Evolutionary conservation across 768 basidiomycete species (phyloP).

Genomic region (Daedalea quercina): DNA sequence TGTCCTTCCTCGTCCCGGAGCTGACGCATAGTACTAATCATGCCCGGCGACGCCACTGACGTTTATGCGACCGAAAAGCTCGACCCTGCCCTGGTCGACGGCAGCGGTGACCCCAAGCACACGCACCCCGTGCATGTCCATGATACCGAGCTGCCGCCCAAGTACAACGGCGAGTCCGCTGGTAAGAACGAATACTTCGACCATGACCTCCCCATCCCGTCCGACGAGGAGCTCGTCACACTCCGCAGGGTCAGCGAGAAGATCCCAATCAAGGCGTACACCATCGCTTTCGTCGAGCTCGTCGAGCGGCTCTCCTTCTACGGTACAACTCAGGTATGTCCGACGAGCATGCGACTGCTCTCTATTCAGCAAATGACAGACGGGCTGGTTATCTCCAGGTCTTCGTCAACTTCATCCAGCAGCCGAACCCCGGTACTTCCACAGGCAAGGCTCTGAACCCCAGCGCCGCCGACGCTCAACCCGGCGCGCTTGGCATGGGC

Average conservation of each 20-base stretch:
- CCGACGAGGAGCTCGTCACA: conserved; percentile 50
- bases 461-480: conserved; percentile 42
- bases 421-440: conserved; percentile 57
- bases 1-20: too few species aligned
- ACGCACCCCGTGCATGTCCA: too few species aligned
- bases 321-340: conserved; percentile 35
- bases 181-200: conserved; percentile 6
- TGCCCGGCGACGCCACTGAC: too few species aligned
- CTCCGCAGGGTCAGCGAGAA: conserved; percentile 54
- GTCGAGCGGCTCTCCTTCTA: conserved; percentile 68
- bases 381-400: conserved; percentile 33
- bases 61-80: too few species aligned
- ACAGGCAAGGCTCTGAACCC: conserved; percentile 43
- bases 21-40: too few species aligned
- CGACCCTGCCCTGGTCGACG: too few species aligned
- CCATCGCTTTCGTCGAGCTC: conserved; percentile 60
- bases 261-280: conserved; percentile 29
- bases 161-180: too few species aligned
- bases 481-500: conserved; percentile 61
- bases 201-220: conserved; percentile 57
- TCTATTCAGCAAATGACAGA: too few species aligned
- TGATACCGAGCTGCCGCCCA: too few species aligned
- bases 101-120: too few species aligned
- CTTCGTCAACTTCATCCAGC: conserved; percentile 69
- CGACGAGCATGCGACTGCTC: conserved; percentile 9